These are phyloP conservation scores for Fusarium buxicola DNA, from an alignment of 2,329 filamentous ascomycete genomes.

Conservation along the genomic window DNA sequence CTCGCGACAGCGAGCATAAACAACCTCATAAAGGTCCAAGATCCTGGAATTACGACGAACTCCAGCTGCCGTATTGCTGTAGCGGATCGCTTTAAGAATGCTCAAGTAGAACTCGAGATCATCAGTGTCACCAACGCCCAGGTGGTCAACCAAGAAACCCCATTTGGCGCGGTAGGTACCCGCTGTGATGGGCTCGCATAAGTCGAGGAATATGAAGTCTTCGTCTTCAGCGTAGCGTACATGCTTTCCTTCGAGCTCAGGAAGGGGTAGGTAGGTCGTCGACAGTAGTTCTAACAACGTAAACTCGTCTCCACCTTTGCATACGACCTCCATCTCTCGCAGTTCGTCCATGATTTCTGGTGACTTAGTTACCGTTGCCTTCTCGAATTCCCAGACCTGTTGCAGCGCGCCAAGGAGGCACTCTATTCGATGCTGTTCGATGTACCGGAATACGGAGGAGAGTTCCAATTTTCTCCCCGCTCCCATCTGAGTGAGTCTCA, in stretches of 20 bases:
- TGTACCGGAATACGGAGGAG: constrained; percentile 16
- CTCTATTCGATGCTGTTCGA: constrained; percentile 13
- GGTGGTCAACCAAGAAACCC: constrained; percentile 36
- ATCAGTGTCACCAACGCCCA: constrained; percentile 30
- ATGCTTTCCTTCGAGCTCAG: constrained; percentile 32
- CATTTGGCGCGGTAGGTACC: constrained; percentile 28
- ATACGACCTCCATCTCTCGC: constrained; percentile 18
- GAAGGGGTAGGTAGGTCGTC: constrained; percentile 29
- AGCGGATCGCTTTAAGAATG: constrained; percentile 21
- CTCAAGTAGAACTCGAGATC: constrained; percentile 33
- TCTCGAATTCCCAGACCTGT: constrained; percentile 19
- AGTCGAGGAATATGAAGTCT: constrained; percentile 26
- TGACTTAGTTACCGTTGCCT: neutral
- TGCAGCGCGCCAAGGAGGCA: constrained; percentile 20
- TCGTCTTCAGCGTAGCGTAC: constrained; percentile 31
- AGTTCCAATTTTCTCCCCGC: neutral
- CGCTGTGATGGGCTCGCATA: constrained; percentile 22
- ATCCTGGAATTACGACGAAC: constrained; percentile 13
- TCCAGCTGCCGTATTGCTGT: constrained; percentile 8
- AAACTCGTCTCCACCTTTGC: constrained; percentile 14
- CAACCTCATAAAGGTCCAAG: constrained; percentile 36
- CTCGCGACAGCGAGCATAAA: constrained; percentile 33
- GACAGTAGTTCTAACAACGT: neutral
- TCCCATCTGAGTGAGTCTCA: neutral
- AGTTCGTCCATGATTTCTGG: constrained; percentile 13